Evolutionary conservation across 495 filamentous ascomycete species (phyloP), one percentile per base, ranked within the genome.

Genomic region (Penicillium chermesinum): DNA sequence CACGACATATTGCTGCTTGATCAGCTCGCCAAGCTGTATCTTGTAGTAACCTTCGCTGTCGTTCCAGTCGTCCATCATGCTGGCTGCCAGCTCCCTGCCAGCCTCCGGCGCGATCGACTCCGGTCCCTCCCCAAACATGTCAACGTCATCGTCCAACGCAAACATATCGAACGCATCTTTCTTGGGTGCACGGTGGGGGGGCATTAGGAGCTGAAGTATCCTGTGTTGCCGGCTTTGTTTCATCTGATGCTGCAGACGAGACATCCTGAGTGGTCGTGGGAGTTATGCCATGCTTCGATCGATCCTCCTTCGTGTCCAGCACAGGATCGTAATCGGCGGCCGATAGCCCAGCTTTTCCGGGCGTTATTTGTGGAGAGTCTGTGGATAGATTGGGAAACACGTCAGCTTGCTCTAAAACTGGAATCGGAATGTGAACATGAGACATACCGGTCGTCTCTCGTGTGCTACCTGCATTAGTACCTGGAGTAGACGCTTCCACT

Each of bases 291-390:
- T 89, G 81, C 44, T 87, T 81, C 41, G 83, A 72, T 53, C 82
- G 78, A 59, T 97, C 91, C 65, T 95, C 88, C 65, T 83, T 81
- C 87, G 95, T 94, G 63, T 98, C 93, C 57, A 81, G 69, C 3
- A 87, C 95, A 0, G 93, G 94, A 62, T 96, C 90, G 68, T 98
- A 96, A 58, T 96, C 89, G 55, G 93, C 93, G 41, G 93, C 93
- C 32, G 91, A 96, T 35, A 87, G 88, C 13, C 87, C 89, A 50
- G 88, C 82, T 61, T 85, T 49, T 36, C 36, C 37, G 25, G 54
- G 46, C 1, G 54, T 53, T 13, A 50, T 19, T 8, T 25, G 43
- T 14, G 54, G 50, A 2, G 54, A 57, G 17, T 40, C 50, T 57
- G 34, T 21, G 14, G 5, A 22, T 2, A 27, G 6, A 9, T 14